Base-by-base conservation (phyloP, 768 basidiomycete species). In the Russula ochroleuca region DNA sequence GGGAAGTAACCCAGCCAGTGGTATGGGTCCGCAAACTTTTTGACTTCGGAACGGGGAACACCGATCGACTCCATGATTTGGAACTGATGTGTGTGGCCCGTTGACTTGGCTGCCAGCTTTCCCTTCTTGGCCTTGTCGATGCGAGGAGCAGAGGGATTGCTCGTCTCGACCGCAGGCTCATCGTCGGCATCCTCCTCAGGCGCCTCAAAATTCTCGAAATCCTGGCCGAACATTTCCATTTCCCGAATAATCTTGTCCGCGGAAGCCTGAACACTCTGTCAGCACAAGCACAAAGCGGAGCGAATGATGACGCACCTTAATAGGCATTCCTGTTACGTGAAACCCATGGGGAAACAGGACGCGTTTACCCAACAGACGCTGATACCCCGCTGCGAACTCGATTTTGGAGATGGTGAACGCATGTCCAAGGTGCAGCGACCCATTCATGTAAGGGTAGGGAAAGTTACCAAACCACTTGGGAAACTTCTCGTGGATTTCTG, bases 391-490 rank as follows among this genome's bases (percentile, higher is more conserved):
- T 0, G 87, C 85, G 70, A 98, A 99, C 73, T 99, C 97, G 73
- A 98, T 88, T 78, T 99, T 99, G 61, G 92, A 94, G 76, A 98
- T 92, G 45, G 94, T 95, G 77, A 99, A 99, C 1, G 90, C 96
- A 76, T 99, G 97, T 25, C 97, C 97, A 28, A 98, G 81, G 75
- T 99, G 97, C 69, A 98, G 80, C 69, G 90, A 92, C 50, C 97
- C 97, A 71, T 99, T 99, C 94, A 98, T 98, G 81, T 99, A 99
- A 1, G 94, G 92, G 77, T 80, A 97, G 57, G 95, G 95, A 75
- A 90, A 96, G 77, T 86, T 97, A 59, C 96, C 97, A 73, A 98
- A 90, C 93, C 95, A 98, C 79, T 98, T 98, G 21, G 95, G 95
- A 74, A 85, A 84, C 75, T 86, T 85, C 71, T 87, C 79, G 66